phyloP scores from a whole-genome alignment of 768 basidiomycete species.

The Paxillus involutus region DNA sequence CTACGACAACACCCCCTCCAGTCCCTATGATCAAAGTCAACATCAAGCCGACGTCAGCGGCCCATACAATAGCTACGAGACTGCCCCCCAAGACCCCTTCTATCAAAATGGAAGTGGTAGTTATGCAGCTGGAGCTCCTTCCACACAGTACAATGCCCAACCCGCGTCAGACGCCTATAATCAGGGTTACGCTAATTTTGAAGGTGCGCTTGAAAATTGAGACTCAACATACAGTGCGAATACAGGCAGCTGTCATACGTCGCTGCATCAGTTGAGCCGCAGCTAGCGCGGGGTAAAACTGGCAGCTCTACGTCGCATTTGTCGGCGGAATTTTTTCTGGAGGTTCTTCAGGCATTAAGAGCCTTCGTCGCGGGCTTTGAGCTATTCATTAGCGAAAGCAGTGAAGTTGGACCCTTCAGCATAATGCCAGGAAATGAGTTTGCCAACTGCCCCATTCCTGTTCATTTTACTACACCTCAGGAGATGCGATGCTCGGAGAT shows the following conservation, averaged over 20 bases:
- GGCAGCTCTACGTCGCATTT: conserved; percentile 31
- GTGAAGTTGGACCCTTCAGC: conserved; percentile 35
- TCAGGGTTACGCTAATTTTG: conserved; percentile 66
- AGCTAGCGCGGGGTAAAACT: conserved; percentile 52
- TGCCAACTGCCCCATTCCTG: conserved; percentile 12
- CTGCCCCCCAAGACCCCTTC: conserved; percentile 54
- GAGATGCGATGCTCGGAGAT: conserved; percentile 17
- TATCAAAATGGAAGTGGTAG: conserved; percentile 70
- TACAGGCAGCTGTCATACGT: conserved; percentile 37
- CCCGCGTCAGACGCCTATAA: conserved; percentile 45
- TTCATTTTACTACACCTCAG: conserved; percentile 17
- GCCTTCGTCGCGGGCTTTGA: conserved; percentile 43
- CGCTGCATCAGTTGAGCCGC: conserved; percentile 39
- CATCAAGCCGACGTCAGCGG: conserved; percentile 62
- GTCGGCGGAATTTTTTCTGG: conserved; percentile 21
- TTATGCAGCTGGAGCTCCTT: conserved; percentile 49
- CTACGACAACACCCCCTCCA: conserved; percentile 54
- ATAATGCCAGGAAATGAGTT: conserved; percentile 30
- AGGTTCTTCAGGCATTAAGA: conserved; percentile 31
- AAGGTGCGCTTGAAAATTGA: conserved; percentile 86
- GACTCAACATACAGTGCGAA: conserved; percentile 49
- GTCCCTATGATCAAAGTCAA: conserved; percentile 64
- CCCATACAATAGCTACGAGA: conserved; percentile 71
- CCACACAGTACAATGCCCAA: conserved; percentile 53
- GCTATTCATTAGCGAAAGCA: conserved; percentile 49